phyloP scores from a whole-genome alignment of 1,284 basidiomycete genomes.

The Sanghuangporus baumii region DNA sequence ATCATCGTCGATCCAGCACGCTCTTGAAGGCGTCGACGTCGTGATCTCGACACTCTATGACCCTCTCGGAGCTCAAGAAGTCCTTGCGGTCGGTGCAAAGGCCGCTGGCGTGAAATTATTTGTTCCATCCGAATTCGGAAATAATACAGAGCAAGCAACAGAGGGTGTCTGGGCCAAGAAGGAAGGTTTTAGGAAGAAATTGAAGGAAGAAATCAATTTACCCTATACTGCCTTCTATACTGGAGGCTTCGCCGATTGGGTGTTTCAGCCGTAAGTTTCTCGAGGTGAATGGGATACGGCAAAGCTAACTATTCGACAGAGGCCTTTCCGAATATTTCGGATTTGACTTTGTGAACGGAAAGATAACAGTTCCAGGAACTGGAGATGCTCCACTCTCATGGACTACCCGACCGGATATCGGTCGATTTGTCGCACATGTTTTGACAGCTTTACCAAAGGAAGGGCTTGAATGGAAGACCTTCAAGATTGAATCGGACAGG shows the following conservation, averaged over 20 bases:
- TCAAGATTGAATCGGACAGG: conserved; percentile 36
- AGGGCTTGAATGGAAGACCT: conserved; percentile 26
- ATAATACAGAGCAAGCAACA: conserved; percentile 21
- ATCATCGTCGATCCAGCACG: conserved; percentile 24
- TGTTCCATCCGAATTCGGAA: conserved; percentile 35
- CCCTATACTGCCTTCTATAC: conserved; percentile 31
- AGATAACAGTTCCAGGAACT: conserved; percentile 29
- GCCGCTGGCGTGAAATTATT: conserved; percentile 33
- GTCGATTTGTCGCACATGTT: conserved; percentile 32
- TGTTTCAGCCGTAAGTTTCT: conserved; percentile 13
- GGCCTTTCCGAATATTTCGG: conserved; percentile 19
- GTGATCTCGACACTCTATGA: conserved; percentile 30
- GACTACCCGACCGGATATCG: conserved; percentile 31
- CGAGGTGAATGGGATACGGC: not conserved
- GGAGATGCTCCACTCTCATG: conserved; percentile 28
- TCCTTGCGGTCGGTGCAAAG: conserved; percentile 33
- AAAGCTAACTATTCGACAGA: conserved; percentile 1
- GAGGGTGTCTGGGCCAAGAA: conserved; percentile 14
- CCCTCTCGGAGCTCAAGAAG: conserved; percentile 27
- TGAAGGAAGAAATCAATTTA: conserved; percentile 28
- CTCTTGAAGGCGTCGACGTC: conserved; percentile 30
- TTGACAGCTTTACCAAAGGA: conserved; percentile 28
- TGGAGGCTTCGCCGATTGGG: conserved; percentile 21
- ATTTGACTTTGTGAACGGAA: conserved; percentile 25
- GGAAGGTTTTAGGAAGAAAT: conserved; percentile 20